Base-by-base conservation (phyloP, 345 rosid species). In the Euphorbia pulcherrima region DNA sequence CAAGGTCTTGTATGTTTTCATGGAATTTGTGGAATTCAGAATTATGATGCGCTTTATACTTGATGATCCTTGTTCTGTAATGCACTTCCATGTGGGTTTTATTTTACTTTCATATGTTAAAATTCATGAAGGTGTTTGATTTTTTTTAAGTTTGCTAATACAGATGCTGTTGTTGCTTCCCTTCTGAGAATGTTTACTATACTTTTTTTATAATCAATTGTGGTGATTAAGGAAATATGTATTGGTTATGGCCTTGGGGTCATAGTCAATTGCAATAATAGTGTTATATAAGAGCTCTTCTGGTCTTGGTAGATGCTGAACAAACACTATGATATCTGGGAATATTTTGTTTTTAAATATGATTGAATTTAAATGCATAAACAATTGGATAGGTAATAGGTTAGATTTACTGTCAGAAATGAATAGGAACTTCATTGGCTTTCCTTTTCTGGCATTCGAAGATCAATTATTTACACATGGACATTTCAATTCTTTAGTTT, bases 221-320 rank as follows among this genome's bases (percentile, higher is more conserved):
- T 23, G 0, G 26, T 39, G 50, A 10, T 30, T 39, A 39, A 3
- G 13, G 64, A 60, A 20, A 60, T 37, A 11, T 47, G 37, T 20
- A 60, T 60, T 35, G 64, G 47, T 60, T 8, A 20, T 60, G 64
- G 24, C 21, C 58, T n/a, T n/a, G n/a, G n/a, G n/a, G n/a, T n/a
- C 28, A 21, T 23, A 24, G 17, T 61, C 50, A 40, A 37, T 26
- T 61, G 37, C 29, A 21, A 23, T 10, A 61, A 37, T 24, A 13
- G 11, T 61, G 8, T 37, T 40, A 3, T 6, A 2, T 23, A 29
- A 37, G 21, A n/a, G n/a, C n/a, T n/a, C n/a, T n/a, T n/a, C n/a
- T n/a, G n/a, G n/a, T n/a, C n/a, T n/a, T n/a, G n/a, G n/a, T n/a
- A n/a, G n/a, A n/a, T n/a, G n/a, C n/a, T n/a, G n/a, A n/a, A n/a